Conservation (phyloP, 2,329 filamentous ascomycete species). For the Alternaria conjuncta region DNA sequence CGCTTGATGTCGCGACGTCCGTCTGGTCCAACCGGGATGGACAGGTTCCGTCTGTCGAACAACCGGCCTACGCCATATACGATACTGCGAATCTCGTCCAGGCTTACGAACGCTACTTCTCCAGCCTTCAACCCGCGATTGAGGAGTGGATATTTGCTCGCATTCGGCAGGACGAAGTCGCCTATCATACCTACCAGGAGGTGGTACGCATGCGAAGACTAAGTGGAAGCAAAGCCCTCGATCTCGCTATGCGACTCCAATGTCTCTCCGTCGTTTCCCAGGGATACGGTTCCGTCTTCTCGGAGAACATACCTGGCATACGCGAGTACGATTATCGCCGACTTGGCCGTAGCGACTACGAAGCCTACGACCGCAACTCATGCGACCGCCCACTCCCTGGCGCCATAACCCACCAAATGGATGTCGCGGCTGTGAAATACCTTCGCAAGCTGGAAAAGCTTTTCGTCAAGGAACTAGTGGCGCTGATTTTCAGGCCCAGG, state of each 20-base stretch:
- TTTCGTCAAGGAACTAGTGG: slow-evolving; percentile 37
- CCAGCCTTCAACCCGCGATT: slow-evolving; percentile 33
- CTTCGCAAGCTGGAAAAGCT: slow-evolving; percentile 38
- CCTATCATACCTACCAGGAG: slow-evolving; percentile 40
- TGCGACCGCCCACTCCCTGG: slow-evolving; percentile 42
- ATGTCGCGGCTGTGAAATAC: slow-evolving; percentile 45
- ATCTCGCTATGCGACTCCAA: slow-evolving; percentile 41
- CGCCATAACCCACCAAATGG: slow-evolving; percentile 47
- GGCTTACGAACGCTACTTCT: slow-evolving; percentile 38
- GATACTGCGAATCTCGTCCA: slow-evolving; percentile 38
- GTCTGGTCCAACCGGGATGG: slow-evolving; percentile 41
- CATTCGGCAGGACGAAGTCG: slow-evolving; percentile 37
- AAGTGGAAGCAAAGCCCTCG: slow-evolving; percentile 31
- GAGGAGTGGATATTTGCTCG: slow-evolving; percentile 42
- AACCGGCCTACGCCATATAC: slow-evolving; percentile 45
- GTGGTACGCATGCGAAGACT: slow-evolving; percentile 37
- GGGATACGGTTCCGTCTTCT: slow-evolving; percentile 46
- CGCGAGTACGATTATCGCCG: slow-evolving; percentile 39
- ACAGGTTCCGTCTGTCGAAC: slow-evolving; percentile 31
- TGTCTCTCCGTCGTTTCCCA: slow-evolving; percentile 46
- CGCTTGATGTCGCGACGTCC: slow-evolving; percentile 37
- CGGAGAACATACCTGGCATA: slow-evolving; percentile 40
- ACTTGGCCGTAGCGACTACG: slow-evolving; percentile 41
- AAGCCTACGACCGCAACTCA: slow-evolving; percentile 44
- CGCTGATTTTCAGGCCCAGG: slow-evolving; percentile 39